These are phyloP conservation scores for Friedmanniomyces simplex DNA, from an alignment of 495 filamentous ascomycete genomes.

Conservation along the genomic window DNA sequence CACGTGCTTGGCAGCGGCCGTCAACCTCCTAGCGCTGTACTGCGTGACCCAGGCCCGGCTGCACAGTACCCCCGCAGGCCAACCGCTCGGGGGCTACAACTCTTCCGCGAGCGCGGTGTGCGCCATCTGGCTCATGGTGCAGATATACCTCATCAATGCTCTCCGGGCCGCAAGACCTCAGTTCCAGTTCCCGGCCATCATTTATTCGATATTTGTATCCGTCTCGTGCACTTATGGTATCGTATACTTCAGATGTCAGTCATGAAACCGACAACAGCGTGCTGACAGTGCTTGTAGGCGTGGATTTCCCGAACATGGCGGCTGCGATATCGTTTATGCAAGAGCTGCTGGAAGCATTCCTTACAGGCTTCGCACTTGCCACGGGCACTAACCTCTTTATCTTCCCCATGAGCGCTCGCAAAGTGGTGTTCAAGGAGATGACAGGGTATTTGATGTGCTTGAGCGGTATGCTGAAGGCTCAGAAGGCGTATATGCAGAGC, in stretches of 20 bases:
- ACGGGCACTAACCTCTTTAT: conserved; percentile 55
- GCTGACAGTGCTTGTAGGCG: conserved; percentile 29
- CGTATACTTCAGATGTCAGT: background rate
- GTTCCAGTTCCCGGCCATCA: conserved; percentile 60
- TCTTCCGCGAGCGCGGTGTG: conserved; percentile 65
- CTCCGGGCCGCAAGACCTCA: conserved; percentile 59
- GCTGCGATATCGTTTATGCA: conserved; percentile 40
- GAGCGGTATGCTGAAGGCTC: conserved; percentile 45
- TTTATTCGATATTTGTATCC: conserved; percentile 63
- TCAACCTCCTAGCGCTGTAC: conserved; percentile 56
- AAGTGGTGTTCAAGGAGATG: conserved; percentile 50
- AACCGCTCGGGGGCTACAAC: conserved; percentile 45
- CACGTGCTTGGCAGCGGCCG: conserved; percentile 51
- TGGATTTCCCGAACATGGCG: conserved; percentile 45
- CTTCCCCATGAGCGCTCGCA: conserved; percentile 54
- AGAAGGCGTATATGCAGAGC: conserved; percentile 54
- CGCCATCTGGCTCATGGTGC: conserved; percentile 67
- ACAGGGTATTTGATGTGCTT: conserved; percentile 47
- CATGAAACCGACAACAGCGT: too few relatives aligned
- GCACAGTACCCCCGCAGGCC: conserved; percentile 41
- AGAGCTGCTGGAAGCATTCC: conserved; percentile 47
- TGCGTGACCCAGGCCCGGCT: conserved; percentile 56
- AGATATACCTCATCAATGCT: conserved; percentile 61
- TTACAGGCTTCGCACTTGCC: conserved; percentile 57
- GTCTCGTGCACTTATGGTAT: conserved; percentile 14